These are phyloP conservation scores for Talaromyces sp. DNA, from an alignment of 2,329 filamentous ascomycete species.

Conservation along the genomic window DNA sequence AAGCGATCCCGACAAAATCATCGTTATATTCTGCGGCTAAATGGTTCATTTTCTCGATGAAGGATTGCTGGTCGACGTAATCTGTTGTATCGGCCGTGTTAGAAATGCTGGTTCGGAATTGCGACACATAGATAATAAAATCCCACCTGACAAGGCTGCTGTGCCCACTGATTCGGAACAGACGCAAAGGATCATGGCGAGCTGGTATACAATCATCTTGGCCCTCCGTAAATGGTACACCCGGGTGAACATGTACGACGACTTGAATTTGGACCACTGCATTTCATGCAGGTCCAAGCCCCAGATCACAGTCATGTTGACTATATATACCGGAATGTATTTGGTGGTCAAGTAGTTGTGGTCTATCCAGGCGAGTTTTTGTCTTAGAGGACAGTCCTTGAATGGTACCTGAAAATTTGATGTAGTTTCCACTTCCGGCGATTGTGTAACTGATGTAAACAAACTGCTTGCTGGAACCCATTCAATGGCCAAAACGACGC, in stretches of 20 bases:
- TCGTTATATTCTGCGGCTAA: slow-evolving; percentile 49
- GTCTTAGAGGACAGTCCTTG: too few species aligned
- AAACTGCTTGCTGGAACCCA: not conserved
- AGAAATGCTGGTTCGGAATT: not conserved
- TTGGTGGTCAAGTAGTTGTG: not conserved
- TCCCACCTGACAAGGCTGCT: slow-evolving; percentile 49
- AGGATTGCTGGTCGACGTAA: slow-evolving; percentile 52
- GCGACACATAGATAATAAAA: not conserved
- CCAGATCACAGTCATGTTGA: slow-evolving; percentile 49
- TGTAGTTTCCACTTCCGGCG: not conserved
- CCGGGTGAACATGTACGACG: slow-evolving; percentile 54
- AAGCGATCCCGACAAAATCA: slow-evolving; percentile 51
- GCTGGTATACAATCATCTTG: slow-evolving; percentile 57
- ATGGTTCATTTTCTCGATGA: slow-evolving; percentile 38
- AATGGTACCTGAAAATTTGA: too few species aligned
- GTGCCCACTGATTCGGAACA: slow-evolving; percentile 55
- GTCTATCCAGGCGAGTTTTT: too few species aligned
- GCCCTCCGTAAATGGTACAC: slow-evolving; percentile 52
- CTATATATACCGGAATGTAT: not conserved
- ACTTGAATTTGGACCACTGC: slow-evolving; percentile 55
- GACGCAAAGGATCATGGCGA: slow-evolving; percentile 55
- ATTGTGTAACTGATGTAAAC: not conserved
- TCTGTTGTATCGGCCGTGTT: slow-evolving; percentile 30
- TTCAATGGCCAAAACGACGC: not conserved
- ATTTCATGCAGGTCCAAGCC: slow-evolving; percentile 54